phyloP scores from a whole-genome alignment of 768 basidiomycete genomes.

The Suillus paluster region DNA sequence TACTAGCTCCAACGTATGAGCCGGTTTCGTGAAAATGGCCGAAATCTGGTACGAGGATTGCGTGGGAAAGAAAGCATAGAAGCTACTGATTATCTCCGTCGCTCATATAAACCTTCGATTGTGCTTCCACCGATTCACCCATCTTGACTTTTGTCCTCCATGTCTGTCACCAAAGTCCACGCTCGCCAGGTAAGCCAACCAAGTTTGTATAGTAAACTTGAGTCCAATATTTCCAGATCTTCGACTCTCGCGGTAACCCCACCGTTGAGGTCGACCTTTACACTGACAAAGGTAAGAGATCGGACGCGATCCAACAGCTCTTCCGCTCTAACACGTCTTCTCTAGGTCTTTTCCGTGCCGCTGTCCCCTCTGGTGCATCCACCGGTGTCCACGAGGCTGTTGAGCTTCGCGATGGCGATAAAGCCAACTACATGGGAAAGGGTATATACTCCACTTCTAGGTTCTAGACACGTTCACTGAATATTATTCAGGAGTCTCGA shows the following conservation, averaged over 20 bases:
- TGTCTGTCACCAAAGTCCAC: conserved; percentile 92
- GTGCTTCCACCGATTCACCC: conserved; percentile 4
- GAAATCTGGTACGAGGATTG: conserved; percentile 27
- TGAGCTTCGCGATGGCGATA: conserved; percentile 97
- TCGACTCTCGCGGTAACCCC: conserved; percentile 98
- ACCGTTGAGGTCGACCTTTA: conserved; percentile 93
- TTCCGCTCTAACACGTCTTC: conserved; percentile 14
- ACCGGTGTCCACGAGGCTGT: conserved; percentile 98
- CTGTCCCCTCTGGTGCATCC: conserved; percentile 98
- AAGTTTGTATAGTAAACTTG: conserved; percentile 11
- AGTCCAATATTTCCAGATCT: conserved; percentile 67
- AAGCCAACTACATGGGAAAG: conserved; percentile 92
- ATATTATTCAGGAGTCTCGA: conserved; percentile 71
- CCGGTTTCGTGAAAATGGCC: conserved; percentile 1
- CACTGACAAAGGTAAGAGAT: conserved; percentile 80
- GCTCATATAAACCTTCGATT: conserved; percentile 6
- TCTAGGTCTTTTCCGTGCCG: conserved; percentile 88
- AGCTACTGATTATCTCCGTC: conserved; percentile 7
- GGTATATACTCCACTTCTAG: conserved; percentile 50
- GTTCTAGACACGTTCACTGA: neutral
- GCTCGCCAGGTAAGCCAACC: conserved; percentile 79
- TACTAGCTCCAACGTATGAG: conserved; percentile 5
- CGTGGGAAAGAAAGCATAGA: conserved; percentile 40
- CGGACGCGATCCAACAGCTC: conserved; percentile 13
- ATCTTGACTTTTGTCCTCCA: conserved; percentile 47